A percentile compares a stretch with the other conserved stretches of the same genome.
Conservation (phyloP, 1,284 basidiomycete genomes). For the Coniferiporia weirii region DNA sequence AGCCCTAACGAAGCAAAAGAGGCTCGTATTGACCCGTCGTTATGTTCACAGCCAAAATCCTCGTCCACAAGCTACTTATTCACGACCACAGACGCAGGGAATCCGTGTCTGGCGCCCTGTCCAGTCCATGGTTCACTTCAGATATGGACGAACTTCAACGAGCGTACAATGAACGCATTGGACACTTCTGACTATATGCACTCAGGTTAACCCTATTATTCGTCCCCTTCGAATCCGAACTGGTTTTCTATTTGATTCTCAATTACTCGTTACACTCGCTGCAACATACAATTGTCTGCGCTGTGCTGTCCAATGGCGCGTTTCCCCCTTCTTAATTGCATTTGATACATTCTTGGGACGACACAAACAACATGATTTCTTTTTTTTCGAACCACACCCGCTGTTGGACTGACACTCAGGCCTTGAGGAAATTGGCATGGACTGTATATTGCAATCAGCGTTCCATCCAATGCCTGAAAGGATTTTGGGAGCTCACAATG, state of each 20-base stretch:
- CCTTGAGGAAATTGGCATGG: conserved; percentile 74
- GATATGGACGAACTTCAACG: conserved; percentile 55
- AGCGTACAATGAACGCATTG: conserved; percentile 54
- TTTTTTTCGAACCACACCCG: neutral
- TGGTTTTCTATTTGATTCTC: neutral
- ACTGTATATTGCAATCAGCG: conserved; percentile 36
- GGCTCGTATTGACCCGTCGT: neutral
- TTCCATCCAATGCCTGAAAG: neutral
- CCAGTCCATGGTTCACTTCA: conserved; percentile 56
- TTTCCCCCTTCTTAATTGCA: neutral
- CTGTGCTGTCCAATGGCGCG: neutral
- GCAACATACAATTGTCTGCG: neutral
- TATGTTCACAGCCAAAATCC: conserved; percentile 41
- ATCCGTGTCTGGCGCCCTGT: conserved; percentile 54
- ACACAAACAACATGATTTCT: conserved; percentile 1
- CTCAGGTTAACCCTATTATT: neutral
- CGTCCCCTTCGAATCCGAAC: neutral
- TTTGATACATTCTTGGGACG: conserved; percentile 16
- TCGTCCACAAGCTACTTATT: conserved; percentile 54
- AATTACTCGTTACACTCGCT: neutral
- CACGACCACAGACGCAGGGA: conserved; percentile 51
- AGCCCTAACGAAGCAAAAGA: conserved; percentile 3
- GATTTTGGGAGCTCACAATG: conserved; percentile 29
- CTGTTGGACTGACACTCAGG: conserved; percentile 30
- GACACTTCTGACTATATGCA: conserved; percentile 20